phyloP scores from a whole-genome alignment of 805 yeast genomes.

The Saturnispora gosingensis region DNA sequence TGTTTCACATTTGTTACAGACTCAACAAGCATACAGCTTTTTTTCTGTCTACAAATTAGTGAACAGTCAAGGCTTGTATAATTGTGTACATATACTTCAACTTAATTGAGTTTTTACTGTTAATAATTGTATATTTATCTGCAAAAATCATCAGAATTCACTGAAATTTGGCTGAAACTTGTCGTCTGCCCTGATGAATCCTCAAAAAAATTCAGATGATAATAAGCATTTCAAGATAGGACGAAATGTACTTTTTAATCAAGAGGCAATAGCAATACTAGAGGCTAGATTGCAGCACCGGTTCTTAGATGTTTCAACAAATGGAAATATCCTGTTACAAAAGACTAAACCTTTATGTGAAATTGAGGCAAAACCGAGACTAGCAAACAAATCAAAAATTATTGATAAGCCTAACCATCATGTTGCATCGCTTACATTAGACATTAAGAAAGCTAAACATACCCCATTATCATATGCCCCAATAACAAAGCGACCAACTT shows the following conservation, averaged over 20 bases:
- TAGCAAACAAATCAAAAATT: not conserved
- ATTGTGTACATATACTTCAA: no score
- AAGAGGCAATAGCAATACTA: not conserved
- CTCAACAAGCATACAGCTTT: not conserved
- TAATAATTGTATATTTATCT: no score
- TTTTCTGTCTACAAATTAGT: not conserved
- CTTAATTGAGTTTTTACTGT: no score
- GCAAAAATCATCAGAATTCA: not conserved
- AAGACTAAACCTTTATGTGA: not conserved
- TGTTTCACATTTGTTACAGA: slow-evolving; percentile 1
- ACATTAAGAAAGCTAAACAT: not conserved
- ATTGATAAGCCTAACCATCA: not conserved
- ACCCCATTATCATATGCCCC: not conserved
- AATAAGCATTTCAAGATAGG: not conserved
- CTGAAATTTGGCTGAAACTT: not conserved
- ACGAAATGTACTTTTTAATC: not conserved
- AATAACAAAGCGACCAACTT: not conserved
- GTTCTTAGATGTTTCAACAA: not conserved
- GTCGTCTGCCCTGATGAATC: not conserved
- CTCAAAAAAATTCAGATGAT: not conserved
- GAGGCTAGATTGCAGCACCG: not conserved
- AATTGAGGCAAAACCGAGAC: not conserved
- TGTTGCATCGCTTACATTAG: not conserved
- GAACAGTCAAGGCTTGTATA: not conserved
- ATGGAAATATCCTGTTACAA: not conserved